Percentiles rank a stretch among this genome's conserved stretches.
Conservation (phyloP, 2,329 filamentous ascomycete species). For the Cladophialophora psammophila region DNA sequence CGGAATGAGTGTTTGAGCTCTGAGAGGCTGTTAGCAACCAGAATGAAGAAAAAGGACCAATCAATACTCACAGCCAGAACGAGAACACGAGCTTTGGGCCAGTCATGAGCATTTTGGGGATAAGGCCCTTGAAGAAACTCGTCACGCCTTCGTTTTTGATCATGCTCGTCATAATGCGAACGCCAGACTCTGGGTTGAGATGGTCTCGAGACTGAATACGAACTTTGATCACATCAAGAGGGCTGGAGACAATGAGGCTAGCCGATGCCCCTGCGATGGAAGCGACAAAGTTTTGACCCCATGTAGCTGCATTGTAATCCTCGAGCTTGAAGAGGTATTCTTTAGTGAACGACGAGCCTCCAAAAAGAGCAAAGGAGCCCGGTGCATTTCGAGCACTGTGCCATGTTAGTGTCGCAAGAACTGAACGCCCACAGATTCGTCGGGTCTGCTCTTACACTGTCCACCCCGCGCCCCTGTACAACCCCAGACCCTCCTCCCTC, state of each 20-base stretch:
- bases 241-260: slow-evolving; percentile 94
- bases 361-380: slow-evolving; percentile 96
- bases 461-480: slow-evolving; percentile 88
- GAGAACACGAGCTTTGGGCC: slow-evolving; percentile 99
- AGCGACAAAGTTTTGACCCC: slow-evolving; percentile 96
- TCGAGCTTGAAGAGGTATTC: slow-evolving; percentile 88
- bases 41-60: neutral
- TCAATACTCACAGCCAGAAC: slow-evolving; percentile 76
- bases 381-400: slow-evolving; percentile 96
- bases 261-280: slow-evolving; percentile 94
- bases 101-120: slow-evolving; percentile 98
- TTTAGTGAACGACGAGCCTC: slow-evolving; percentile 96
- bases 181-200: slow-evolving; percentile 93
- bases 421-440: neutral
- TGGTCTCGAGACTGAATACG: slow-evolving; percentile 99
- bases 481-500: slow-evolving; percentile 88
- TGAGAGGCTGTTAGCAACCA: neutral
- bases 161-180: slow-evolving; percentile 93
- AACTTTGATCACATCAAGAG: slow-evolving; percentile 97
- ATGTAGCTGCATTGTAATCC: slow-evolving; percentile 94
- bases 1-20: slow-evolving; percentile 92
- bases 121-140: slow-evolving; percentile 96
- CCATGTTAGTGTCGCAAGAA: slow-evolving; percentile 60
- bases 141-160: slow-evolving; percentile 82
- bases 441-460: slow-evolving; percentile 3